Evolutionary conservation across 2,329 filamentous ascomycete species (phyloP).

Genomic region (Coniochaeta prunicola): DNA sequence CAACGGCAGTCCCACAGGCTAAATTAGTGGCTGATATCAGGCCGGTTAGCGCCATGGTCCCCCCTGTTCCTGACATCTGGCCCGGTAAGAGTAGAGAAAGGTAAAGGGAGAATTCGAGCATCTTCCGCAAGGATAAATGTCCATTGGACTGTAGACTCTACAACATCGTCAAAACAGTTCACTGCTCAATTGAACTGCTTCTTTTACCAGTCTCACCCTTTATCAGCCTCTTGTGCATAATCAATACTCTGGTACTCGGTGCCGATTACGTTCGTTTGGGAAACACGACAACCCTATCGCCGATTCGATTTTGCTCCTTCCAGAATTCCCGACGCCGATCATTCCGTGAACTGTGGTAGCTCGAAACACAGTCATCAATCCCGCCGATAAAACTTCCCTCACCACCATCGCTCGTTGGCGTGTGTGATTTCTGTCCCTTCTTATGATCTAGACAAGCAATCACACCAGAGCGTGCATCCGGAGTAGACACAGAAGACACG

Average conservation of each 20-base stretch:
- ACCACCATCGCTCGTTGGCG: too few species aligned
- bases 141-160: background rate
- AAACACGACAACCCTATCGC: conserved; percentile 1
- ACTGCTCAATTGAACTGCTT: too few species aligned
- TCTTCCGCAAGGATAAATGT: background rate
- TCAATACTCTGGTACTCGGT: conserved; percentile 34
- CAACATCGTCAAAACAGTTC: background rate
- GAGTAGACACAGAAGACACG: background rate
- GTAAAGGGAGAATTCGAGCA: background rate
- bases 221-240: background rate
- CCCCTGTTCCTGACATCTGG: background rate
- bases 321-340: background rate
- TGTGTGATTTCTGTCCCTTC: background rate
- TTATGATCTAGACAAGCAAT: background rate
- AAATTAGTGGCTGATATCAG: background rate
- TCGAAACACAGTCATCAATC: background rate
- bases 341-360: background rate
- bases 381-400: too few species aligned
- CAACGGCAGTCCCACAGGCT: background rate
- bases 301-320: background rate
- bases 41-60: background rate
- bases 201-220: too few species aligned
- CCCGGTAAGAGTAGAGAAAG: background rate
- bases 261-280: conserved; percentile 45
- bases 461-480: background rate